Evolutionary conservation across 1,284 basidiomycete species (phyloP), one percentile per base, ranked within the genome.

Genomic region (Trichosporon asahii): DNA sequence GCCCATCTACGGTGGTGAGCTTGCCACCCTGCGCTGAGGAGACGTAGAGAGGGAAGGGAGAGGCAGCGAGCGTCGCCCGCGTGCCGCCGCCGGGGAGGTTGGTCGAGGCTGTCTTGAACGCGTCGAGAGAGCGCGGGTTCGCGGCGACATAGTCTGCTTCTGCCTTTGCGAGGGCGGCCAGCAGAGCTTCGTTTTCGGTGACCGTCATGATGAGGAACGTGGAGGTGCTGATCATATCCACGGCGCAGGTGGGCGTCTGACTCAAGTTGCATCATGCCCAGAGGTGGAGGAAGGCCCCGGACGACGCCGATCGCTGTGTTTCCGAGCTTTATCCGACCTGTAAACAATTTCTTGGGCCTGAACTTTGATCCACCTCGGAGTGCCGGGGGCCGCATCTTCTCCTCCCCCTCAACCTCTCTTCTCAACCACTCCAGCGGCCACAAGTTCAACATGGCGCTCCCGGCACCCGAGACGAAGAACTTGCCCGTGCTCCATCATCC

Each of bases 381-480:
- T 7, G 27, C 40, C 53, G 23, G 53, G 9, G 61, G 27, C 18
- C n/a, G 35, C 15, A 21, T 21, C 29, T 8, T 55, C 23, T 9
- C 11, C 25, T 6, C 25, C 12, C 8, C 53, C 35, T 12, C 11
- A 12, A 12, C 35, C 14, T 37, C n/a, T 37, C 35, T 9, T 37
- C 14, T 14, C 11, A 25, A 8, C 25, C 27, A 15, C 23, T 9
- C 53, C 53, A 12, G 6, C 40, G 6, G 40, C 40, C 12, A 44
- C 6, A 15, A 14, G 2, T 3, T 18, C 18, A 12, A 4, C 29
- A 61, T 61, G 57, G 57, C 74, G 14, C 71, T 75, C 11, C 79
- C 80, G 1, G 79, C 79, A 0, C 74, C 75, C 12, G 37, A 70
- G 15, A 91, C 91, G 60, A 93, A 93, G 84, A 89, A 92, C 73